These are phyloP conservation scores for Tricholoma sp. DNA, from an alignment of 768 basidiomycete species.

Conservation along the genomic window DNA sequence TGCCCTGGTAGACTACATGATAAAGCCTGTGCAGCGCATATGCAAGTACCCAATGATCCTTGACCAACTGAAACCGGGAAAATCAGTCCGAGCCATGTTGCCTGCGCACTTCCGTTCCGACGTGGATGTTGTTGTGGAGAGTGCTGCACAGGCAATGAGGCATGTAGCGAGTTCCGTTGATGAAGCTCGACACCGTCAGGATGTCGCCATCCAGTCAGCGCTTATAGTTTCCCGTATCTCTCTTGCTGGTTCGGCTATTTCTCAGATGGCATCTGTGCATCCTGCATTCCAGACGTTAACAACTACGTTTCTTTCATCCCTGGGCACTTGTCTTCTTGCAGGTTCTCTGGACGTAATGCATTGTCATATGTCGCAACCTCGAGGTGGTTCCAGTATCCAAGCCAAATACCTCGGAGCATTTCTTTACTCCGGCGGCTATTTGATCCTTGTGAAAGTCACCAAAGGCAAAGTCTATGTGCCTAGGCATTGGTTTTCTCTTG, in stretches of 20 bases:
- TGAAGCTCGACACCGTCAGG: constrained; percentile 67
- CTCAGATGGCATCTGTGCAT: constrained; percentile 19
- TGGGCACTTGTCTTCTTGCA: constrained; percentile 74
- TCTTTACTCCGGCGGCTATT: constrained; percentile 79
- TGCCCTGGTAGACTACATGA: constrained; percentile 81
- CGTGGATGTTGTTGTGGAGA: constrained; percentile 40
- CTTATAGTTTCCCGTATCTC: constrained; percentile 65
- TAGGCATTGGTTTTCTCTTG: constrained; percentile 81
- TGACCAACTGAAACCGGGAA: constrained; percentile 52
- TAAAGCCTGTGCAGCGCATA: constrained; percentile 94
- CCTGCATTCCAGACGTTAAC: constrained; percentile 36
- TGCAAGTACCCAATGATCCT: constrained; percentile 94
- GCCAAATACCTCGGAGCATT: constrained; percentile 91
- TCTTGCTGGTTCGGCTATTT: constrained; percentile 27
- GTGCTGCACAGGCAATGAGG: constrained; percentile 67
- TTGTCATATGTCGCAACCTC: constrained; percentile 43
- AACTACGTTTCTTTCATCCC: constrained; percentile 58
- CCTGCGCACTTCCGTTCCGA: constrained; percentile 23
- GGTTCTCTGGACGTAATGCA: constrained; percentile 89
- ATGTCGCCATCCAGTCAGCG: constrained; percentile 58
- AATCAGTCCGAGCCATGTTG: constrained; percentile 22
- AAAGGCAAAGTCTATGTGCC: constrained; percentile 82
- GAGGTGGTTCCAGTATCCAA: constrained; percentile 48
- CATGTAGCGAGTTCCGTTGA: constrained; percentile 74
- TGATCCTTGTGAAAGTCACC: constrained; percentile 80